phyloP scores from a whole-genome alignment of 495 filamentous ascomycete species.

The Tricharina praecox region DNA sequence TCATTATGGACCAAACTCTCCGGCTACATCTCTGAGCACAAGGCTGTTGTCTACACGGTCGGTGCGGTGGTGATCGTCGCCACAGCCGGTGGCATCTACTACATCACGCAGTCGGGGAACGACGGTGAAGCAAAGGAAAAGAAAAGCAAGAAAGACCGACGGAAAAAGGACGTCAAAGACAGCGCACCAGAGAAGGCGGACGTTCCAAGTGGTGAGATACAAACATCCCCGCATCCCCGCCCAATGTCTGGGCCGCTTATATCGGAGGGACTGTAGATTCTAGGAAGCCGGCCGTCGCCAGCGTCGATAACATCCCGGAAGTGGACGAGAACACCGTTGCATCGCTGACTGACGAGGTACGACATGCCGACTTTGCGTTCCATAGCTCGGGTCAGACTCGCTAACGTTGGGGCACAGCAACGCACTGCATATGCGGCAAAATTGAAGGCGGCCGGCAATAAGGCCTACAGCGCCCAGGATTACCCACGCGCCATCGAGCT shows the following conservation, averaged over 20 bases:
- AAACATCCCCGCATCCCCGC: too few relatives aligned
- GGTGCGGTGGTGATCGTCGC: slow-evolving; percentile 84
- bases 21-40: slow-evolving; percentile 87
- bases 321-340: slow-evolving; percentile 64
- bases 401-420: slow-evolving; percentile 31
- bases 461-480: slow-evolving; percentile 83
- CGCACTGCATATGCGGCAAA: slow-evolving; percentile 72
- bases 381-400: slow-evolving; percentile 6
- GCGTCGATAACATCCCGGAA: slow-evolving; percentile 60
- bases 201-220: slow-evolving; percentile 19
- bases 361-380: too few relatives aligned
- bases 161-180: slow-evolving; percentile 35
- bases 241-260: too few relatives aligned
- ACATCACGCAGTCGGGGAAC: slow-evolving; percentile 39
- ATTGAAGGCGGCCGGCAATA: slow-evolving; percentile 90
- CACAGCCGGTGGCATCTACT: slow-evolving; percentile 80
- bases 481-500: slow-evolving; percentile 82
- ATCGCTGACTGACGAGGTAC: slow-evolving; percentile 48
- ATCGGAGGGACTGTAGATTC: too few relatives aligned
- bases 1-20: slow-evolving; percentile 79
- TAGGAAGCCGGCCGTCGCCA: slow-evolving; percentile 33
- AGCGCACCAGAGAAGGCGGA: slow-evolving; percentile 28
- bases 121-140: slow-evolving; percentile 34
- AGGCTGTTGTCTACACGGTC: slow-evolving; percentile 86
- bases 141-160: slow-evolving; percentile 56